A percentile compares a stretch with the other conserved stretches of the same genome.
phyloP scores from a whole-genome alignment of 2,329 filamentous ascomycete species.

The Monilinia vaccinii-corymbosi region DNA sequence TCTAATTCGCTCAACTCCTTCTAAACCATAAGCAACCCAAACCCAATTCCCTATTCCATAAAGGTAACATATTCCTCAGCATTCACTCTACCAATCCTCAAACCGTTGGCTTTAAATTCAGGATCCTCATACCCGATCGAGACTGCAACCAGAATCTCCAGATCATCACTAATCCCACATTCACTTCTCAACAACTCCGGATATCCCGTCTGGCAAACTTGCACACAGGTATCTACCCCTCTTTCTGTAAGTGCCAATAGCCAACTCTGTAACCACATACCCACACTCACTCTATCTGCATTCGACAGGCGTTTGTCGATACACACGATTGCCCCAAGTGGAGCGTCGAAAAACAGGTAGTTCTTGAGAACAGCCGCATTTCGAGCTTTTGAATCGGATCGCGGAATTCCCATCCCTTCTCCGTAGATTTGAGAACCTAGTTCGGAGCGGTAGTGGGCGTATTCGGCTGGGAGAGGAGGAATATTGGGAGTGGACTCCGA shows the following conservation, averaged over 20 bases:
- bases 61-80: neutral
- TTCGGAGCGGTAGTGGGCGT: conserved; percentile 1
- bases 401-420: neutral
- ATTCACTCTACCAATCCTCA: neutral
- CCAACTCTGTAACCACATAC: conserved; percentile 6
- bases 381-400: neutral
- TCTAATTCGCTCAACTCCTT: neutral
- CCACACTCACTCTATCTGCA: conserved; percentile 1
- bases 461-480: neutral
- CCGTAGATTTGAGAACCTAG: conserved; percentile 2
- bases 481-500: neutral
- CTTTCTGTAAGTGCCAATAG: conserved; percentile 4
- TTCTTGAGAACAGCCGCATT: conserved; percentile 1
- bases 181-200: neutral
- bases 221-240: neutral
- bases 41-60: neutral
- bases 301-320: neutral
- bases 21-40: neutral
- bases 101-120: neutral
- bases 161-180: neutral
- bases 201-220: conserved; percentile 1
- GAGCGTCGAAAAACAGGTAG: neutral
- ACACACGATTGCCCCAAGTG: neutral
- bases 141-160: conserved; percentile 4
- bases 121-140: conserved; percentile 6